Base-by-base conservation (phyloP, 2,329 filamentous ascomycete genomes). In the Neonectria coccinea region DNA sequence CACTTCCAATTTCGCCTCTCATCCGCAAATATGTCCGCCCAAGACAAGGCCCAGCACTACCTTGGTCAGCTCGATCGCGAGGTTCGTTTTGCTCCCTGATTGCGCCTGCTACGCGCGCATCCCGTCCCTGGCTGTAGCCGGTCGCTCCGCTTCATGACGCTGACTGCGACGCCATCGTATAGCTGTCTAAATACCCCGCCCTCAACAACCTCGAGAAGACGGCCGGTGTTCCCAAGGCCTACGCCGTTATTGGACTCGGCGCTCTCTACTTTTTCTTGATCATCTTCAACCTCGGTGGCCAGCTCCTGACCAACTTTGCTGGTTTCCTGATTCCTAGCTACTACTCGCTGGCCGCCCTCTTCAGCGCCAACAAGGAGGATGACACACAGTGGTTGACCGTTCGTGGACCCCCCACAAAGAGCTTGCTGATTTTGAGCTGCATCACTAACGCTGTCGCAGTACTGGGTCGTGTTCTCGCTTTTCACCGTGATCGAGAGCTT, bases 211-310 rank as follows among this genome's bases (percentile, higher is more conserved):
- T 96, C 76, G 93, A 97, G 88, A 92, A 90, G 86, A 89, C 92
- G 81, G 91, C 91, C 70, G 89, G 88, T 63, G 87, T 96, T 55
- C 93, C 93, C 78, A 97, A 97, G 86, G 91, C 92, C 76, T 96
- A 97, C 79, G 91, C 89, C 70, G 86, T 92, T 77, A 89, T 95
- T 73, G 93, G 92, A 74, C 77, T 93, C 63, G 90, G 81, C 65
- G 89, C 89, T 56, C 88, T 94, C 71, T 97, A 97, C 86, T 93
- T 96, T 84, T 93, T 95, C 85, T 88, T 96, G 74, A 92, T 96
- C 82, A 89, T 96, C 84, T 94, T 97, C 86, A 97, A 97, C 87
- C 91, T 96, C 70, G 93, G 91, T 69, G 92, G 93, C 74, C 92
- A 94, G 82, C 91, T 96, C 77, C 85, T 97, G 73, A 94, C 93